Base-by-base conservation (phyloP, 768 basidiomycete genomes). In the Termitomyces sp. region DNA sequence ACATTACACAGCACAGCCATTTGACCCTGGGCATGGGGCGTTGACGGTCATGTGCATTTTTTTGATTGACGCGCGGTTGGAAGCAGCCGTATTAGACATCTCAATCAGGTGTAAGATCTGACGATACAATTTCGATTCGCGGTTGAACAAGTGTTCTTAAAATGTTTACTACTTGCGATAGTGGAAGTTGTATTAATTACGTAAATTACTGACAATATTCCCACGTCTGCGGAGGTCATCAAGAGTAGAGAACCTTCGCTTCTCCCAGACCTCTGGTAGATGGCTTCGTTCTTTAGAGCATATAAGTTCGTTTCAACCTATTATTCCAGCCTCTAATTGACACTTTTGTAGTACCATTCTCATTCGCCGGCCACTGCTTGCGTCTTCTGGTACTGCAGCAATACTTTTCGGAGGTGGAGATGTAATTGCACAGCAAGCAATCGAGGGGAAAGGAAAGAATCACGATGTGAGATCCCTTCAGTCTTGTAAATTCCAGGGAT, bases 401-500 rank as follows among this genome's bases (percentile, higher is more conserved):
- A 62, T 86, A 50, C 72, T 92, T 9, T 92, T 91, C 60, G 85
- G 87, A 44, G 74, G 79, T 6, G 90, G 89, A 21, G 91, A 93
- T 66, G 63, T 94, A 1, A 79, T 95, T 43, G 94, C 94, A 0
- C 94, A 97, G 70, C 94, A 96, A 69, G 80, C 73, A 1, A 80
- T 95, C 19, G 94, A 95, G 66, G 76, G 75, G 64, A 81, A 75
- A 61, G 90, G 91, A 6, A 74, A 65, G 53, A 68, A 85, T 2
- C 93, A 96, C 65, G 93, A 97, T 61, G 89, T 90, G 60, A 62
- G 84, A 11, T 50, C 15, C 5, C 11, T 37, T 23, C 14, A 5
- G 23, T 14, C 35, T 12, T 37, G 35, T 37, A 9, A 7, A 12
- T 15, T 26, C 14, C 14, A 28, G 0, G 43, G 44, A 45, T 26